A percentile compares a stretch with the other conserved stretches of the same genome.
phyloP scores from a whole-genome alignment of 345 rosid genomes.

The Aquilaria yunnanensis region DNA sequence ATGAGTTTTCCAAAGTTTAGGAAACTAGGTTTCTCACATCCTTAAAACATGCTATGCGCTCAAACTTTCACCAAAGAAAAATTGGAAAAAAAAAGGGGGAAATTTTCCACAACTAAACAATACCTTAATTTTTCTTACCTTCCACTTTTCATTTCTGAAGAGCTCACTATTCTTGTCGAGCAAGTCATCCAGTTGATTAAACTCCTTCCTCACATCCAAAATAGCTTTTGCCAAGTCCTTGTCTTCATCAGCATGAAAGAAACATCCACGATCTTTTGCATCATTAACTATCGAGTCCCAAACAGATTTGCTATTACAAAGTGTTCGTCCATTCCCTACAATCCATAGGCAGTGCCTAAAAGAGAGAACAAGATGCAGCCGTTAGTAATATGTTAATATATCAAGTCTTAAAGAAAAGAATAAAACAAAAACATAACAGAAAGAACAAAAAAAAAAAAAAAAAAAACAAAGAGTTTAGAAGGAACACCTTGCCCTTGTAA shows the following conservation, averaged over 20 bases:
- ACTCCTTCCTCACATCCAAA: conserved; percentile 30
- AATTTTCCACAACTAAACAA: too few species aligned
- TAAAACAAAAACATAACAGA: neutral
- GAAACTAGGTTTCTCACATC: too few species aligned
- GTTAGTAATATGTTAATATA: too few species aligned
- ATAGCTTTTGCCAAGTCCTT: conserved; percentile 27
- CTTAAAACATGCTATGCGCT: too few species aligned
- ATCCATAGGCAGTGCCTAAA: conserved; percentile 51
- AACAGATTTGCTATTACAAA: conserved; percentile 23
- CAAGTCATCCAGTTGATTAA: conserved; percentile 34
- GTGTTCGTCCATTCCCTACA: conserved; percentile 38
- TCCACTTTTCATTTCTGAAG: conserved; percentile 40
- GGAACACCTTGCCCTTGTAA: conserved; percentile 40
- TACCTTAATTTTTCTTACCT: conserved; percentile 18
- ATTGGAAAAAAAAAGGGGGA: too few species aligned
- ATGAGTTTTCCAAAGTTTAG: too few species aligned
- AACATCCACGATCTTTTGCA: conserved; percentile 36
- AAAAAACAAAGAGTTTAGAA: neutral
- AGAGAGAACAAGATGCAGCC: too few species aligned
- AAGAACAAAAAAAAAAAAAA: neutral
- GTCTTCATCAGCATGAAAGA: conserved; percentile 38
- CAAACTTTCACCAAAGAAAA: too few species aligned
- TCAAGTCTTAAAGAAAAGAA: neutral
- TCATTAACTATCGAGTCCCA: conserved; percentile 32
- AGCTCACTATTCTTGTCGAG: conserved; percentile 23